phyloP scores from a whole-genome alignment of 345 rosid species.

The Hibiscus tridactylites region DNA sequence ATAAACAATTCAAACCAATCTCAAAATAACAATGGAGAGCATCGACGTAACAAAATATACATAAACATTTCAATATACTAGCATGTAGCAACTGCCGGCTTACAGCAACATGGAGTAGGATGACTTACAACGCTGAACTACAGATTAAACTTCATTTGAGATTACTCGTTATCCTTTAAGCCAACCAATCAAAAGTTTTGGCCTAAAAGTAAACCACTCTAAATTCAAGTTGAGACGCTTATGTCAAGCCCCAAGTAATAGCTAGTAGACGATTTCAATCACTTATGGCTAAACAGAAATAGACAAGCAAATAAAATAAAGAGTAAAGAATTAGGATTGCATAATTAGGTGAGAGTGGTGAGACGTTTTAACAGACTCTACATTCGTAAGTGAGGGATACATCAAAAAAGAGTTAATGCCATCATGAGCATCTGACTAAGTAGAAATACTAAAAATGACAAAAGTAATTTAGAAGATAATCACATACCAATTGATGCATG shows the following conservation, averaged over 20 bases:
- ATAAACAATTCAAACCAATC: background rate
- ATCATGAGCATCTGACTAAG: background rate
- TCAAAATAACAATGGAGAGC: too few relatives aligned
- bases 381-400: background rate
- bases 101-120: too few relatives aligned
- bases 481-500: constrained; percentile 91
- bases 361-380: background rate
- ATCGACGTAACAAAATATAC: too few relatives aligned
- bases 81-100: too few relatives aligned
- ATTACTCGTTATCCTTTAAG: too few relatives aligned
- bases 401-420: background rate
- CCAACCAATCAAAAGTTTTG: background rate
- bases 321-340: background rate
- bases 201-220: background rate
- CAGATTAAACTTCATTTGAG: too few relatives aligned
- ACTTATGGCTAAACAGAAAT: background rate
- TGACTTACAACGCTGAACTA: too few relatives aligned
- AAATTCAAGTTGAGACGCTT: background rate
- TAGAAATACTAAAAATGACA: constrained; percentile 7
- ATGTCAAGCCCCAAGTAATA: too few relatives aligned
- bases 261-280: background rate
- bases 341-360: background rate
- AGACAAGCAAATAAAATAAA: background rate
- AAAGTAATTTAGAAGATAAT: background rate
- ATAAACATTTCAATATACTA: too few relatives aligned